Base-by-base conservation (phyloP, 2,329 filamentous ascomycete genomes). In the Alternaria atra region DNA sequence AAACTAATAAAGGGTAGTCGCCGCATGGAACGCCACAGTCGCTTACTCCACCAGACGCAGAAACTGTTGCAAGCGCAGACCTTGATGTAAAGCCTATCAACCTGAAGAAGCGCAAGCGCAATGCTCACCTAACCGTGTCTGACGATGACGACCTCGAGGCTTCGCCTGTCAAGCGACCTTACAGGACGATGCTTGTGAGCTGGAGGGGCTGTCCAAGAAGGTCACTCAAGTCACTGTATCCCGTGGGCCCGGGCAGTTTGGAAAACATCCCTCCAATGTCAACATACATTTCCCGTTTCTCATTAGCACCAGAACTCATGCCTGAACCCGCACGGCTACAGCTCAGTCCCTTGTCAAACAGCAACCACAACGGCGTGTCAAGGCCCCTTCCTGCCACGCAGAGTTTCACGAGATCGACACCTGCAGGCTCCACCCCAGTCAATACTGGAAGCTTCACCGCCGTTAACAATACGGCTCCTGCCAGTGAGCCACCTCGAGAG, bases 51-150 rank as follows among this genome's bases (percentile, higher is more conserved):
- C 67, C 71, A 30, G 69, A 69, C 12, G 55, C 63, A 29, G 63
- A 70, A 37, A 62, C 65, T 17, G 58, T 63, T 23, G 52, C 67
- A 52, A 64, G 67, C n/a, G 57, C 64, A 39, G 70, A 73, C 17
- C 54, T 68, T 27, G 68, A 71, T 2, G 69, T 64, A 4, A 74
- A 70, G 52, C 55, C 65, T 8, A 34, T 70, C 35, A 72, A 71
- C 27, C 58, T 67, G 17, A 73, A 68, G 58, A 77, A 77, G 66
- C 71, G 75, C 17, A 77, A 77, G 60, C 76, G 73, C 60, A 70
- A 71, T 34, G 69, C 68, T 17, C 72, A 69, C 46, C 54, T 69
- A 23, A 73, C 72, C 6, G n/a, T 68, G 5, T 77, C 75, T 9
- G 75, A 77, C 46, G 73, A 73, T 8, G 75, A 77, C 32, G 74